A percentile compares a stretch with the other conserved stretches of the same genome.
These are phyloP conservation scores for Trypanosoma melophagium DNA, from an alignment of 208 protist species.

Conservation along the genomic window DNA sequence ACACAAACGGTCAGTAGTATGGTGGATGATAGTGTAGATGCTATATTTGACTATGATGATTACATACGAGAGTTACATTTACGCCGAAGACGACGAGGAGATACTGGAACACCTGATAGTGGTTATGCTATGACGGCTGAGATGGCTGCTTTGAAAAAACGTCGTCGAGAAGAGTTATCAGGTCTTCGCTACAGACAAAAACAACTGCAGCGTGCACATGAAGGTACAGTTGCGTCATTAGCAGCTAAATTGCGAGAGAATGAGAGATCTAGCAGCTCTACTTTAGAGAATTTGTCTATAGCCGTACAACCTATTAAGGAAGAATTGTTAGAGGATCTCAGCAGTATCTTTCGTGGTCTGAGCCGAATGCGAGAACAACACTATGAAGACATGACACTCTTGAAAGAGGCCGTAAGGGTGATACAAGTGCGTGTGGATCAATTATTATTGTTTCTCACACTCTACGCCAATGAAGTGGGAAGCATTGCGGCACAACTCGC, in stretches of 20 bases:
- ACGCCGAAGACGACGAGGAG: slow-evolving; percentile 1
- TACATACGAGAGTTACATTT: slow-evolving; percentile 34
- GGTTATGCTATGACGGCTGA: neutral
- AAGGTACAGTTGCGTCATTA: neutral
- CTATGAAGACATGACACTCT: slow-evolving; percentile 16
- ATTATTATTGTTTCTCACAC: slow-evolving; percentile 27
- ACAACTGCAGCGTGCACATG: neutral
- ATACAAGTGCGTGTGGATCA: slow-evolving; percentile 25
- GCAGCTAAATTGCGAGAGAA: neutral
- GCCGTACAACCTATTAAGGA: slow-evolving; percentile 10
- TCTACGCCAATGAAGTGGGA: slow-evolving; percentile 24
- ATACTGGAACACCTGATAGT: slow-evolving; percentile 13
- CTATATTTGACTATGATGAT: slow-evolving; percentile 84
- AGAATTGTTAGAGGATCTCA: slow-evolving; percentile 21
- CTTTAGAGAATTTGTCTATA: neutral
- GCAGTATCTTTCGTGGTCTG: slow-evolving; percentile 16
- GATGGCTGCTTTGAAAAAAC: neutral
- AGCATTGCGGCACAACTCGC: neutral
- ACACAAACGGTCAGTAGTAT: neutral
- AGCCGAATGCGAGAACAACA: slow-evolving; percentile 16
- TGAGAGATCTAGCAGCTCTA: neutral
- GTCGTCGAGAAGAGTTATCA: neutral
- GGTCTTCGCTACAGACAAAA: neutral
- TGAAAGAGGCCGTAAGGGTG: slow-evolving; percentile 22
- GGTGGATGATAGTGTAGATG: slow-evolving; percentile 37